A percentile compares a stretch with the other conserved stretches of the same genome.
Conservation (phyloP, 169 alveolate genomes). For the Plasmodium falciparum region DNA sequence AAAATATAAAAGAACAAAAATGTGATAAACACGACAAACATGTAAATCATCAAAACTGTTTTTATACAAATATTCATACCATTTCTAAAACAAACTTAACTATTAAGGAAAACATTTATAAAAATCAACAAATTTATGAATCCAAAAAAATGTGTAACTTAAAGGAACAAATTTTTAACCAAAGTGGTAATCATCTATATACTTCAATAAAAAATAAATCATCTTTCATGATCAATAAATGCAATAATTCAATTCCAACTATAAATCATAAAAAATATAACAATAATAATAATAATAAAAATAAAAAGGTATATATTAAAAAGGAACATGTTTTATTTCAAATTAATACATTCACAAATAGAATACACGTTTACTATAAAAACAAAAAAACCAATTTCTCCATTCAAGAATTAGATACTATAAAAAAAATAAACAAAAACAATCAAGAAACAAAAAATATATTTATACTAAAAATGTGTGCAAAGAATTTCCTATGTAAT, state of each 20-base stretch:
- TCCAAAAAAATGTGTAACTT: background rate
- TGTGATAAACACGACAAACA: background rate
- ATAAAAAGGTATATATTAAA: background rate
- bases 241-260: background rate
- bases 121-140: background rate
- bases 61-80: too few species aligned
- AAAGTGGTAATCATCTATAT: background rate
- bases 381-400: constrained; percentile 44
- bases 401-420: constrained; percentile 16
- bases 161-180: background rate
- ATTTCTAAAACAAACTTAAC: too few species aligned
- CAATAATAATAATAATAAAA: background rate
- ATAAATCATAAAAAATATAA: background rate
- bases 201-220: background rate
- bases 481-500: constrained; percentile 26
- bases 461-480: constrained; percentile 22
- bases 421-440: background rate
- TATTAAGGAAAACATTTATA: too few species aligned
- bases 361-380: constrained; percentile 38
- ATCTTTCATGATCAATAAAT: background rate
- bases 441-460: background rate
- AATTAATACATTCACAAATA: constrained; percentile 51
- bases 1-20: background rate
- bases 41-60: background rate
- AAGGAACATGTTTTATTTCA: constrained; percentile 17